These are phyloP conservation scores for Iberis pinnata DNA, from an alignment of 345 rosid genomes.

Conservation along the genomic window DNA sequence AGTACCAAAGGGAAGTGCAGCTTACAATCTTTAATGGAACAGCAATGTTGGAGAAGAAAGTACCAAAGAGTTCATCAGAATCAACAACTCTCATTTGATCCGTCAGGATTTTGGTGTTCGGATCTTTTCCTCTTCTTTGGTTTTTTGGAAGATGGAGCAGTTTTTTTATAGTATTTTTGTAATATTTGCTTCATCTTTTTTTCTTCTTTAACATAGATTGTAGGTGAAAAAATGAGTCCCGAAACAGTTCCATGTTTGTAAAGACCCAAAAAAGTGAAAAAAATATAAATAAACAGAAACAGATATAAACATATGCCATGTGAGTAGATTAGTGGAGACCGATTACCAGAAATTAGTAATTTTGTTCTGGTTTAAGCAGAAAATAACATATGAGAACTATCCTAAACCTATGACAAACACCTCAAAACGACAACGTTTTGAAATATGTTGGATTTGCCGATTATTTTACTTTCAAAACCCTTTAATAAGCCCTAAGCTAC, in stretches of 20 bases:
- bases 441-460: not conserved
- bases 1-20: conserved; percentile 59
- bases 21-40: conserved; percentile 85
- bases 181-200: not conserved
- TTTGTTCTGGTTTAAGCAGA: no score
- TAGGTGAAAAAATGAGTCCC: conserved; percentile 14
- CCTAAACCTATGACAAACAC: no score
- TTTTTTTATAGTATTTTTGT: conserved; percentile 4
- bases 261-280: conserved; percentile 10
- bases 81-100: conserved; percentile 21
- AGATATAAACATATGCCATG: not conserved
- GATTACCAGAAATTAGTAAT: no score
- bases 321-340: no score
- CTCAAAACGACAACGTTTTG: not conserved
- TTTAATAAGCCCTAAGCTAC: not conserved
- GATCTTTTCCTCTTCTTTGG: conserved; percentile 21
- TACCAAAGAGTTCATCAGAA: conserved; percentile 32
- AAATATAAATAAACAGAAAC: conserved; percentile 9
- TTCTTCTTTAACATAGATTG: conserved; percentile 15
- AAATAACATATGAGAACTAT: no score
- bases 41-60: conserved; percentile 75
- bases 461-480: not conserved
- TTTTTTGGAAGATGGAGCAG: not conserved
- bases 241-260: conserved; percentile 28
- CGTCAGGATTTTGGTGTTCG: conserved; percentile 12